Evolutionary conservation across 345 rosid species (phyloP).

Genomic region (Arabidopsis thaliana): DNA sequence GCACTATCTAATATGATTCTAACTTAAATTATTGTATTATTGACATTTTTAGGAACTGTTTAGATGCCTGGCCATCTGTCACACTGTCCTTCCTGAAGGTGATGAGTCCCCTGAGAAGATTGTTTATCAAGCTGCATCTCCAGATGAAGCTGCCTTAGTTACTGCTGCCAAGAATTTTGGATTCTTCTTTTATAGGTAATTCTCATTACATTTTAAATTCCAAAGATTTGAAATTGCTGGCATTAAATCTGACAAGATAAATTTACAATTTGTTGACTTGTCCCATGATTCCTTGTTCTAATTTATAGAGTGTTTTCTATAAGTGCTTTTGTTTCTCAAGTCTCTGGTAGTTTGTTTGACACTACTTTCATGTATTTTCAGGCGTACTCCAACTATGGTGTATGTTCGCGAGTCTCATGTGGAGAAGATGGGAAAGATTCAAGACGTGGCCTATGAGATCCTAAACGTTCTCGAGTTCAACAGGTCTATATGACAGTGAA

Average conservation of each 20-base stretch:
- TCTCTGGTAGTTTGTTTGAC: conserved; percentile 35
- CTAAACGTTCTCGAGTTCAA: conserved; percentile 97
- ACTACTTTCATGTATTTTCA: conserved; percentile 47
- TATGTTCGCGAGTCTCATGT: conserved; percentile 97
- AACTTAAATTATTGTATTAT: conserved; percentile 24
- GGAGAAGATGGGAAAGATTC: conserved; percentile 92
- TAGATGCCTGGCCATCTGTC: conserved; percentile 99
- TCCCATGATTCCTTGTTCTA: conserved; percentile 13
- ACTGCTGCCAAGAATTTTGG: conserved; percentile 98
- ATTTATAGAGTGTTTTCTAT: conserved; percentile 2
- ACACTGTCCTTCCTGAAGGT: conserved; percentile 99
- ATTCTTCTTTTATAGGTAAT: conserved; percentile 91
- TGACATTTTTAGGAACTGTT: conserved; percentile 78
- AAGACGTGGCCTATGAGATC: conserved; percentile 88
- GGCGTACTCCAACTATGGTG: conserved; percentile 94
- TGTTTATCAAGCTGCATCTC: conserved; percentile 98
- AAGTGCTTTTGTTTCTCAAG: conserved; percentile 31
- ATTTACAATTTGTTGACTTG: conserved; percentile 28
- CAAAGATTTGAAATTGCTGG: conserved; percentile 17
- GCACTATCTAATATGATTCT: not conserved
- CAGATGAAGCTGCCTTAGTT: conserved; percentile 99
- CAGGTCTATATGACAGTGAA: conserved; percentile 60
- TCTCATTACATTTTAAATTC: conserved; percentile 22
- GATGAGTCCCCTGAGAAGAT: conserved; percentile 94
- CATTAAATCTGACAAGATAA: conserved; percentile 2